phyloP scores from a whole-genome alignment of 1,284 basidiomycete species.

The Vanrija sp. region DNA sequence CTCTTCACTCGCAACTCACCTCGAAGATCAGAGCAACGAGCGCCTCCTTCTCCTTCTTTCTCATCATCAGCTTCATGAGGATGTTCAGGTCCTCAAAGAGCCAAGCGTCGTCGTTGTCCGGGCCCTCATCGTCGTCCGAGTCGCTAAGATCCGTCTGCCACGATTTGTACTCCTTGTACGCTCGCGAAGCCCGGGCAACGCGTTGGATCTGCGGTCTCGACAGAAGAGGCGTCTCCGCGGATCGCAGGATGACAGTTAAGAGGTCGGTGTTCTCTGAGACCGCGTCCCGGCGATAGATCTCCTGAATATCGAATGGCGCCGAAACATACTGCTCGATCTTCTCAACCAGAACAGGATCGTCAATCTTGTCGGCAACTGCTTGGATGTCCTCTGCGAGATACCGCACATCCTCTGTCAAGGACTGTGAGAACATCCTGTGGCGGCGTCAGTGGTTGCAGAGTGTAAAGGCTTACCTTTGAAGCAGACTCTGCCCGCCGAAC shows the following conservation, averaged over 20 bases:
- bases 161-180: constrained; percentile 68
- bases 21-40: constrained; percentile 92
- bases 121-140: constrained; percentile 89
- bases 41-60: constrained; percentile 85
- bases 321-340: constrained; percentile 83
- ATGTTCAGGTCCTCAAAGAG: constrained; percentile 83
- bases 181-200: constrained; percentile 68
- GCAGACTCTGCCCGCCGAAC: constrained; percentile 85
- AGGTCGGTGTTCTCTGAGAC: constrained; percentile 71
- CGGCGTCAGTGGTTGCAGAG: not conserved
- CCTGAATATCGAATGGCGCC: constrained; percentile 81
- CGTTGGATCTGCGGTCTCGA: constrained; percentile 71
- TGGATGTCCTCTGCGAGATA: constrained; percentile 79
- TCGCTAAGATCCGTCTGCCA: constrained; percentile 63
- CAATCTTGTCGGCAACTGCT: constrained; percentile 79
- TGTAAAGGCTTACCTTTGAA: constrained; percentile 54
- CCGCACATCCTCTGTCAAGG: constrained; percentile 81
- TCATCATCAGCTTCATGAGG: constrained; percentile 69
- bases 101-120: constrained; percentile 89
- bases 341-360: constrained; percentile 79
- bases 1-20: constrained; percentile 51
- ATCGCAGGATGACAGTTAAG: constrained; percentile 75
- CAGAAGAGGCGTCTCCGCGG: constrained; percentile 69
- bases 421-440: constrained; percentile 86
- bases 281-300: constrained; percentile 75